Base-by-base conservation (phyloP, 176 grass and related monocot genomes). In the Poa annua region DNA sequence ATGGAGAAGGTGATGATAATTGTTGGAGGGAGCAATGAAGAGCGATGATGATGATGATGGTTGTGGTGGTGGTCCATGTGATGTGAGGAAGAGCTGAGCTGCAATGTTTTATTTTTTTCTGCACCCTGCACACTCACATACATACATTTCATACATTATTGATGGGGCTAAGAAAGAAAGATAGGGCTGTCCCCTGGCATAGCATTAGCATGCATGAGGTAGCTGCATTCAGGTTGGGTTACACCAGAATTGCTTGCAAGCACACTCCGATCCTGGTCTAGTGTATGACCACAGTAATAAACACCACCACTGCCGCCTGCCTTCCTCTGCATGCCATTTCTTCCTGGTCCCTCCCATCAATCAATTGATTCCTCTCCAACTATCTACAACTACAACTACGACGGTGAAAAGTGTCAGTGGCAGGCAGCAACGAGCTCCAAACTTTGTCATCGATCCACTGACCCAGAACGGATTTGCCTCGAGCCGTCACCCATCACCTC, bases 191-290 rank as follows among this genome's bases (percentile, higher is more conserved):
- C 56, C 56, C 44, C 57, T n/a, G n/a, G n/a, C n/a, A n/a, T n/a
- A n/a, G n/a, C n/a, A n/a, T n/a, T n/a, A 13, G 22, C 78, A 24
- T 29, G 29, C 29, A 29, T 29, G 29, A 29, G 29, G 11, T 71
- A 51, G 81, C 21, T 65, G 81, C 81, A 66, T 66, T 76, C 82
- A 66, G 82, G 83, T 68, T 77, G 74, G 61, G 61, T 84, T 68
- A 66, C 71, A 67, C 35, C 73, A 85, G 35, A 85, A 69, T 48
- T 77, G 74, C 72, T 29, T 6, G 38, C 29, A 2, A 29, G 29
- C 39, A 77, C 60, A 85, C 53, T 69, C 76, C 74, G 20, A 77
- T 56, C 74, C 74, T 69, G 29, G 29, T 29, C 1, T 29, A 29
- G 29, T 29, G 29, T 29, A 42, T 77, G 49, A 47, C n/a, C 45